Evolutionary conservation across 2,329 filamentous ascomycete species (phyloP).

Genomic region (Drechmeria coniospora): DNA sequence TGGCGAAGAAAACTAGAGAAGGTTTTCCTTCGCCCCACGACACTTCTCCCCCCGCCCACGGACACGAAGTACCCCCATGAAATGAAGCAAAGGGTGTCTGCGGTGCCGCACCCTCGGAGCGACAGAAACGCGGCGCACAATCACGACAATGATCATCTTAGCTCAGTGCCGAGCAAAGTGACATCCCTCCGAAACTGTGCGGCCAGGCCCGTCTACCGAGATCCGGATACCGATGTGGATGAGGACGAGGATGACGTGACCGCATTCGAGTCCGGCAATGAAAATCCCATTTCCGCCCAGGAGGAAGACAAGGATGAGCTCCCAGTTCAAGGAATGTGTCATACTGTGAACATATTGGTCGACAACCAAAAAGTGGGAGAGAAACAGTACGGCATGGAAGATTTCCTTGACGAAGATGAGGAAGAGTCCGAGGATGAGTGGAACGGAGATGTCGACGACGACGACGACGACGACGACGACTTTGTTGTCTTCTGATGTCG

Average conservation of each 20-base stretch:
- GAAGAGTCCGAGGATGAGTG: conserved; percentile 41
- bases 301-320: conserved; percentile 5
- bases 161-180: conserved; percentile 7
- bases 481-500: conserved; percentile 14
- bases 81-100: conserved; percentile 8
- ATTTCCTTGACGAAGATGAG: conserved; percentile 49
- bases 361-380: conserved; percentile 64
- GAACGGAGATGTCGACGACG: conserved; percentile 42
- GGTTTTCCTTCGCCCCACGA: conserved; percentile 42
- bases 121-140: conserved; percentile 17
- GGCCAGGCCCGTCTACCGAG: conserved; percentile 21
- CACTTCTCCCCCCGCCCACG: conserved; percentile 20
- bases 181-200: conserved; percentile 5
- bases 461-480: conserved; percentile 32
- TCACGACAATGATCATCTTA: conserved; percentile 10
- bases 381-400: conserved; percentile 51
- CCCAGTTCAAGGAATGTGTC: conserved; percentile 53
- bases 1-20: conserved; percentile 59
- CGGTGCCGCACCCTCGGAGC: conserved; percentile 20
- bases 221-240: conserved; percentile 29
- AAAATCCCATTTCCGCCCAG: conserved; percentile 4
- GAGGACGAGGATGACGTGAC: conserved; percentile 23
- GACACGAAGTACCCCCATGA: conserved; percentile 4
- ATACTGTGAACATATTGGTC: conserved; percentile 54
- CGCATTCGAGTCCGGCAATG: conserved; percentile 3